Percentiles rank a stretch among this genome's conserved stretches.
Conservation (phyloP, 2,329 filamentous ascomycete species). For the Xylariaceae sp. region DNA sequence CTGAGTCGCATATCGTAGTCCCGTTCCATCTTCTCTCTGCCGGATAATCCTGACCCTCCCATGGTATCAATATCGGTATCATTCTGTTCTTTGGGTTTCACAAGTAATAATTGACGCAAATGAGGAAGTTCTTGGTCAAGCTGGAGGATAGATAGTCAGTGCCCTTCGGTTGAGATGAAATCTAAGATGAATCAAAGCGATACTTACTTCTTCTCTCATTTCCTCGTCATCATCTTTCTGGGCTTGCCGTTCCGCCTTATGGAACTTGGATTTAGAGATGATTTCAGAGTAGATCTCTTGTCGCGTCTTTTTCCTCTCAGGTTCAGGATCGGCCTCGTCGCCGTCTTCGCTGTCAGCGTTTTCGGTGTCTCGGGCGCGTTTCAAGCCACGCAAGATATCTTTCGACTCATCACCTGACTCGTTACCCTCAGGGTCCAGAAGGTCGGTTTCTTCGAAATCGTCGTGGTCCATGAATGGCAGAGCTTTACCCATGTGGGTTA, state of each 20-base stretch:
- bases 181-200: neutral
- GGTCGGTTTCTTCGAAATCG: slow-evolving; percentile 77
- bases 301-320: slow-evolving; percentile 88
- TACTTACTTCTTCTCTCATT: slow-evolving; percentile 39
- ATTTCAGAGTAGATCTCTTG: slow-evolving; percentile 98
- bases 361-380: slow-evolving; percentile 50
- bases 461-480: slow-evolving; percentile 54
- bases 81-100: slow-evolving; percentile 40
- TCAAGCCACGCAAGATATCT: slow-evolving; percentile 53
- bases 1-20: slow-evolving; percentile 84
- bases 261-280: slow-evolving; percentile 92
- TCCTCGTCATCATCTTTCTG: slow-evolving; percentile 93
- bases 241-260: slow-evolving; percentile 93
- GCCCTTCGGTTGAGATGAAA: neutral
- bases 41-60: slow-evolving; percentile 48
- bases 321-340: slow-evolving; percentile 66
- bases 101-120: slow-evolving; percentile 68
- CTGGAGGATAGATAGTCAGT: slow-evolving; percentile 39
- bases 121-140: slow-evolving; percentile 80
- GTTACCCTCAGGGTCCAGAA: slow-evolving; percentile 51
- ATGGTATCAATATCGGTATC: slow-evolving; percentile 22
- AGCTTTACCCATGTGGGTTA: slow-evolving; percentile 79
- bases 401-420: slow-evolving; percentile 59
- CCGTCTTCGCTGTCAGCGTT: slow-evolving; percentile 50
- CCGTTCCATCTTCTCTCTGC: slow-evolving; percentile 70